Evolutionary conservation across 2,329 filamentous ascomycete species (phyloP).

Genomic region (Diaporthe vexans): DNA sequence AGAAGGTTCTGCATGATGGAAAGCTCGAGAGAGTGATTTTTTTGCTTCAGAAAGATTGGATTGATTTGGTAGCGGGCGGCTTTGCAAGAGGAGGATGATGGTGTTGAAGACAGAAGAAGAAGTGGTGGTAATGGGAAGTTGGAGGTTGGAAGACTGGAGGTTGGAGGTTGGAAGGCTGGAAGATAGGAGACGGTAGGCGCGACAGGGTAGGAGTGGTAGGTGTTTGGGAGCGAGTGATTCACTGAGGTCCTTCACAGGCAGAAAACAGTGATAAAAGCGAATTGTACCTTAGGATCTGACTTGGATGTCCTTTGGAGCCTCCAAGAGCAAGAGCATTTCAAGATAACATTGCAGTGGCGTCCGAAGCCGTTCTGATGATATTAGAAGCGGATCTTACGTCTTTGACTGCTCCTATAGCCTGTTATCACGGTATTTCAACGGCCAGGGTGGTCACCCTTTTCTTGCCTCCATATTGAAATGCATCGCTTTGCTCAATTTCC

Average conservation of each 20-base stretch:
- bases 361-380: too few species aligned
- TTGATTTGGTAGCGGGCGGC: not conserved
- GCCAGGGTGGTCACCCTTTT: not conserved
- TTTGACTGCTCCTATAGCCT: not conserved
- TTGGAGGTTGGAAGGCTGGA: not conserved
- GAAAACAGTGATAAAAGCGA: not conserved
- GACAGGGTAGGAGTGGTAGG: not conserved
- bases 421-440: not conserved
- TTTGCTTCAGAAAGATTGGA: not conserved
- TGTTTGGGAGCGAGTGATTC: not conserved
- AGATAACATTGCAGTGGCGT: not conserved
- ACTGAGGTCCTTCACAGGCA: not conserved
- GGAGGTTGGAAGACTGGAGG: not conserved
- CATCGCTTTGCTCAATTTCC: not conserved
- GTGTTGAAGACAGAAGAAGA: not conserved
- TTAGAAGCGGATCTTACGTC: too few species aligned
- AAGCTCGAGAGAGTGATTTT: not conserved
- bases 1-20: conserved; percentile 1
- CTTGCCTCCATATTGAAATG: not conserved
- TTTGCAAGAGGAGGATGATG: not conserved
- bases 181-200: not conserved
- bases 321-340: not conserved
- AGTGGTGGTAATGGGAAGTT: too few species aligned
- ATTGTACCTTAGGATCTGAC: not conserved
- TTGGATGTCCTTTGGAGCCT: not conserved